A percentile compares a stretch with the other conserved stretches of the same genome.
phyloP scores from a whole-genome alignment of 139 green algal genomes.

The Tetradesmus obliquus region DNA sequence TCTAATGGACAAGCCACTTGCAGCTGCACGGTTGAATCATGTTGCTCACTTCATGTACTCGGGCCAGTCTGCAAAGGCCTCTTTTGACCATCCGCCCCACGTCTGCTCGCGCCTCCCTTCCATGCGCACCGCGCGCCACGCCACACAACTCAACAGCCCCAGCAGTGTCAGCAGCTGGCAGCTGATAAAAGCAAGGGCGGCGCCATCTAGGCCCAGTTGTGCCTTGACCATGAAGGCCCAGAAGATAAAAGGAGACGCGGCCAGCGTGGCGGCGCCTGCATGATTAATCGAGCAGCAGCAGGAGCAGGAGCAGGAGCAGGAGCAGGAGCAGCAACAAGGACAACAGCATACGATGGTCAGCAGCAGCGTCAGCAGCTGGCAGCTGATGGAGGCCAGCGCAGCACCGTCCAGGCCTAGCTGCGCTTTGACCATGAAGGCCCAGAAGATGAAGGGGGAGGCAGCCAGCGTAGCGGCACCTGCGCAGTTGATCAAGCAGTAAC shows the following conservation, averaged over 20 bases:
- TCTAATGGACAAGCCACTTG: background rate
- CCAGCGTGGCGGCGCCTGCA: background rate
- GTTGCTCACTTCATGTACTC: conserved; percentile 52
- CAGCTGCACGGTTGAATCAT: background rate
- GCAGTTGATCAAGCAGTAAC: too few relatives aligned
- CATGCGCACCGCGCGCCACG: conserved; percentile 9
- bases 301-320: background rate
- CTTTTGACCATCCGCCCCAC: conserved; percentile 64
- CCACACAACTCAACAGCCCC: conserved; percentile 16
- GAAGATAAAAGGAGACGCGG: conserved; percentile 33
- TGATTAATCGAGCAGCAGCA: background rate
- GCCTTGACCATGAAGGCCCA: conserved; percentile 55
- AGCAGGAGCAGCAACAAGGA: too few relatives aligned
- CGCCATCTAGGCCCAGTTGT: conserved; percentile 70
- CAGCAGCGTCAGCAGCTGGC: conserved; percentile 44
- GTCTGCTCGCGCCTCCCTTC: conserved; percentile 53
- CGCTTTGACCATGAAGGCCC: conserved; percentile 53
- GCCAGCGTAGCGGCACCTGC: background rate
- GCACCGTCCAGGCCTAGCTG: conserved; percentile 70
- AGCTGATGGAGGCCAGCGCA: conserved; percentile 62
- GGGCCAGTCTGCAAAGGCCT: conserved; percentile 52
- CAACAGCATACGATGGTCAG: too few relatives aligned
- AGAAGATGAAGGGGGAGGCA: conserved; percentile 38
- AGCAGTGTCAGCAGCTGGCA: conserved; percentile 47
- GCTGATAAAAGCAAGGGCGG: conserved; percentile 64